These are phyloP conservation scores for Pleurotus sapidus DNA, from an alignment of 768 basidiomycete species.

Conservation along the genomic window DNA sequence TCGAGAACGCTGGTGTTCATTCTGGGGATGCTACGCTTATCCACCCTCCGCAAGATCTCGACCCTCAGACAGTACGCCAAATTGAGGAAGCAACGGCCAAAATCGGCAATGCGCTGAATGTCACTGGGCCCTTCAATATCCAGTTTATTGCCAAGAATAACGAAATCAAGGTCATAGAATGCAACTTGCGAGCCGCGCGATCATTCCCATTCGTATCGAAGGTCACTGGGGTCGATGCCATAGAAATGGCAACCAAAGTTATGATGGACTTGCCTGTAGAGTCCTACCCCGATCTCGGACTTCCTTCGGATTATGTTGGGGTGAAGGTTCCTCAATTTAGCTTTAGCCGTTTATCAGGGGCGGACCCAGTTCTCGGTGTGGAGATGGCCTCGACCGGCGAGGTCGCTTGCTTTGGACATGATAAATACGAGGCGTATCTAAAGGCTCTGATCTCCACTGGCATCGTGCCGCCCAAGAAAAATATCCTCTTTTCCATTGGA, in stretches of 20 bases:
- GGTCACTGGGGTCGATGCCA: constrained; percentile 95
- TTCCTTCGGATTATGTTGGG: constrained; percentile 93
- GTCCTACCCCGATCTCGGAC: constrained; percentile 83
- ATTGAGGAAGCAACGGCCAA: constrained; percentile 97
- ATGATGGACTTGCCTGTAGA: constrained; percentile 92
- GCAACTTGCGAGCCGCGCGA: constrained; percentile 94
- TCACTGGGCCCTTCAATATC: constrained; percentile 98
- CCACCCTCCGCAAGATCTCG: constrained; percentile 96
- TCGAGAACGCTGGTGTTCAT: constrained; percentile 98
- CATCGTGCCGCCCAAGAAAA: constrained; percentile 93
- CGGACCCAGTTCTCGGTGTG: constrained; percentile 95
- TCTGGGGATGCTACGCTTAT: constrained; percentile 98
- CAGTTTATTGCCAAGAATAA: constrained; percentile 99
- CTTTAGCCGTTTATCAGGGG: constrained; percentile 93
- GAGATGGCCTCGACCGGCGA: constrained; percentile 99
- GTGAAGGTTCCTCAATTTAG: constrained; percentile 99
- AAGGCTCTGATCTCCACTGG: constrained; percentile 97
- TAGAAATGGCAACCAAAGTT: constrained; percentile 98
- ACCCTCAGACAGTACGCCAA: constrained; percentile 92
- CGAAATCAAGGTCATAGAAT: constrained; percentile 99
- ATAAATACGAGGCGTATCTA: constrained; percentile 98
- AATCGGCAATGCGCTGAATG: constrained; percentile 96
- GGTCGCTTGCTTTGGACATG: constrained; percentile 95
- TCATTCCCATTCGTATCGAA: constrained; percentile 99
- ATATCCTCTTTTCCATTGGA: constrained; percentile 94